Evolutionary conservation across 176 grass and related monocot species (phyloP).

Genomic region (Carex myosuroides): DNA sequence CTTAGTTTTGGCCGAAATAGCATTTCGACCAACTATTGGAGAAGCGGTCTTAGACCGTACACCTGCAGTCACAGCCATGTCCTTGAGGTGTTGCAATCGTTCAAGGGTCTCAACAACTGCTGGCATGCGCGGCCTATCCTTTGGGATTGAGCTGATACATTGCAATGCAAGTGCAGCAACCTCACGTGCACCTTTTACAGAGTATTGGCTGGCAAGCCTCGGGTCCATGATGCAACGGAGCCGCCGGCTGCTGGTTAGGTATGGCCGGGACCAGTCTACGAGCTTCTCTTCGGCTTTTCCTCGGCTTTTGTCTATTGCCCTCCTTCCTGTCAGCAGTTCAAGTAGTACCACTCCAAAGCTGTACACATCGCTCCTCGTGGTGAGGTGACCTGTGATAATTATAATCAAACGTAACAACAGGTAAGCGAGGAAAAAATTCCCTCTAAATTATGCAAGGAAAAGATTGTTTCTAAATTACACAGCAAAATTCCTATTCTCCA

Average conservation of each 20-base stretch:
- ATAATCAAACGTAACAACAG: background rate
- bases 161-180: conserved; percentile 50
- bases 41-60: conserved; percentile 38
- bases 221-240: conserved; percentile 78
- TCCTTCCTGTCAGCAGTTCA: conserved; percentile 80
- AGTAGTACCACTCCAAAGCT: conserved; percentile 87
- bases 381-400: conserved; percentile 53
- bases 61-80: conserved; percentile 73
- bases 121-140: conserved; percentile 55
- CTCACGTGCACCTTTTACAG: conserved; percentile 59
- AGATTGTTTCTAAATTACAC: background rate
- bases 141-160: conserved; percentile 66
- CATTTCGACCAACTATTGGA: conserved; percentile 50
- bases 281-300: conserved; percentile 58
- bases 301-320: conserved; percentile 56
- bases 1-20: conserved; percentile 61
- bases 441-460: background rate
- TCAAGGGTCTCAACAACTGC: conserved; percentile 53
- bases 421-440: background rate
- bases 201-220: conserved; percentile 52
- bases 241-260: conserved; percentile 61
- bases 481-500: background rate
- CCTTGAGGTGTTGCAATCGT: conserved; percentile 53
- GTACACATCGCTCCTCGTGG: conserved; percentile 82
- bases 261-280: conserved; percentile 61